Conservation (phyloP, 768 basidiomycete genomes). For the Piloderma croceum region DNA sequence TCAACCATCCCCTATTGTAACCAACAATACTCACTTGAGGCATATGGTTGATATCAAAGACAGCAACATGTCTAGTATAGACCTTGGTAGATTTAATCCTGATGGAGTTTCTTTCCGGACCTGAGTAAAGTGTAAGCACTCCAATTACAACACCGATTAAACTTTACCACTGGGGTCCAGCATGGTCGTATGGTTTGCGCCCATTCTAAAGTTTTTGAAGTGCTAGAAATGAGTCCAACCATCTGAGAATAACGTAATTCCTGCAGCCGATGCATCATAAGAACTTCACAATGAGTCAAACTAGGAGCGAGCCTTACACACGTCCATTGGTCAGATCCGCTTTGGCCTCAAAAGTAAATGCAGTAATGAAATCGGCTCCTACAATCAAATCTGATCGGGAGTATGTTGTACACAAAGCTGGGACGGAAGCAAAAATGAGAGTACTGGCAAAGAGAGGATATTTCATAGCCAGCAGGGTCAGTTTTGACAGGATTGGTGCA, state of each 20-base stretch:
- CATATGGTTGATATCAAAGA: conserved; percentile 40
- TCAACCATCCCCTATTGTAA: not conserved
- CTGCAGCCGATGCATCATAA: not conserved
- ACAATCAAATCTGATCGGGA: too few relatives aligned
- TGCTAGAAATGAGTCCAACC: conserved; percentile 27
- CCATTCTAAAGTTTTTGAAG: conserved; percentile 22
- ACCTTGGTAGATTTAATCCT: conserved; percentile 25
- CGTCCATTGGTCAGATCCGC: conserved; percentile 30
- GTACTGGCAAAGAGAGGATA: too few relatives aligned
- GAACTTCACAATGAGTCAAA: not conserved
- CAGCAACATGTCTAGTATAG: conserved; percentile 30
- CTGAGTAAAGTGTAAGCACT: conserved; percentile 14
- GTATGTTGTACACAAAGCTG: too few relatives aligned
- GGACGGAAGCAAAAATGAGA: too few relatives aligned
- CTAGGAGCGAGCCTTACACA: conserved; percentile 7
- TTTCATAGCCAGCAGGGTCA: too few relatives aligned
- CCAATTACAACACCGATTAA: too few relatives aligned
- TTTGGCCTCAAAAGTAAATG: conserved; percentile 13
- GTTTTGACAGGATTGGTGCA: too few relatives aligned
- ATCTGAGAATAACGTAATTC: conserved; percentile 16
- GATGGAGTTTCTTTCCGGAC: conserved; percentile 33
- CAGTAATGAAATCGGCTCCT: too few relatives aligned
- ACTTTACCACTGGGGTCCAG: too few relatives aligned
- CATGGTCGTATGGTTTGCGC: conserved; percentile 28
- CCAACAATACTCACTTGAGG: conserved; percentile 51